Base-by-base conservation (phyloP, 176 grass and related monocot genomes). In the Eleusine coracana region DNA sequence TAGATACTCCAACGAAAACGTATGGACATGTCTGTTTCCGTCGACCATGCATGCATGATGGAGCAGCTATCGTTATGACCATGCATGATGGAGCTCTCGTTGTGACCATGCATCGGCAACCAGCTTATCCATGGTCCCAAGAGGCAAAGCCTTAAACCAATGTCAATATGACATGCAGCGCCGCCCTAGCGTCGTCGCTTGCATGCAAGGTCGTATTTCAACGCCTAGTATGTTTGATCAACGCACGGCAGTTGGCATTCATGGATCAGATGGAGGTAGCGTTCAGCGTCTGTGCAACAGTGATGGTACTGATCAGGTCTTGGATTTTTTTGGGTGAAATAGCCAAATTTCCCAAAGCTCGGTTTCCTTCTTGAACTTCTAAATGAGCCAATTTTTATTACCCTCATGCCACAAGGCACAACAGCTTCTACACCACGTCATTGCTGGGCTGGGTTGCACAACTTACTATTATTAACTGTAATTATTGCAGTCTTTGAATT, bases 161-260 rank as follows among this genome's bases (percentile, higher is more conserved):
- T 72, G 78, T 86, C 87, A 77, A 71, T 72, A 56, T 71, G 66
- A 77, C 87, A 66, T 81, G 67, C 76, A 42, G 65, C 68, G 75
- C 83, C 87, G 78, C 77, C 77, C 10, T 64, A 55, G 75, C 65
- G 70, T 51, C 68, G 59, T 79, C 28, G 81, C 70, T 27, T 61
- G 66, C 16, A 14, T 44, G 70, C 70, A 52, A 46, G 11, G 51
- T 80, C 44, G 14, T 56, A 60, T 42, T 62, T 89, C 82, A 89
- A 72, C 49, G 46, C 65, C 52, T 63, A 63, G 60, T 42, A 70
- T 54, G 52, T 82, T 86, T 67, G 83, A 68, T 89, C 83, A 78
- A 90, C 83, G 59, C 83, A 90, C 68, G 83, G 79, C 60, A 77
- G n/a, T 10, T 29, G 1, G 21, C 21, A 85, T 63, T 52, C 31